Base-by-base conservation (phyloP, 192 early-diverging fungal genomes). In the Jimgerdemannia lactiflua region DNA sequence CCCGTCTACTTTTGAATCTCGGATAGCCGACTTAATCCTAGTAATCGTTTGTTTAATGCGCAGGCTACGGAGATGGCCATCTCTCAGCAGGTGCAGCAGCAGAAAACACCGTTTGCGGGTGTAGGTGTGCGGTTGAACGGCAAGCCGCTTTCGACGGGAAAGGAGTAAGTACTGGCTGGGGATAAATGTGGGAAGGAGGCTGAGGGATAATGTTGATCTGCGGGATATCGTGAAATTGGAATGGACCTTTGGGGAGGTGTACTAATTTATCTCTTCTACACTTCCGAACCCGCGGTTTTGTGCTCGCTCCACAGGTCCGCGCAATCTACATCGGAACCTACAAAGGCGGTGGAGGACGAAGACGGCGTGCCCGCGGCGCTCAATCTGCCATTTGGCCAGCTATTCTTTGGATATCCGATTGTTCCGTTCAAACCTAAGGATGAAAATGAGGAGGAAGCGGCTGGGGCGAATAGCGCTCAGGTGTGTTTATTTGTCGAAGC, bases 331-430 rank as follows among this genome's bases (percentile, higher is more conserved):
- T 43, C 77, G 69, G 74, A 77, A 68, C 76, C 85, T 68, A 42
- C 72, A 1, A 64, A 49, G 11, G 43, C 67, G n/a, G 39, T 29
- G 43, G 59, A 54, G 40, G 72, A 73, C 3, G 72, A 73, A 11
- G 68, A 70, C 68, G 80, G 77, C 43, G 71, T 84, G 11, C 91
- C 93, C 2, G 92, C 92, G 42, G 93, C 95, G 1, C 83, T 97
- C 69, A 87, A 92, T 76, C 73, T 98, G 72, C 95, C 97, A 3
- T 81, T 93, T 66, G 95, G 96, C 20, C 93, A 92, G 59, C 87
- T 98, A 40, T 97, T 92, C 80, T 98, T 99, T 86, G 97, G 95
- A 0, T 98, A 95, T 82, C 89, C 86, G 39, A 71, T 93, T 4
- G 80, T 92, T n/a, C 92, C 92, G 29, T 88, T 88, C 4, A 84